Conservation (phyloP, 2,329 filamentous ascomycete species). For the Hyphodiscus sp. region DNA sequence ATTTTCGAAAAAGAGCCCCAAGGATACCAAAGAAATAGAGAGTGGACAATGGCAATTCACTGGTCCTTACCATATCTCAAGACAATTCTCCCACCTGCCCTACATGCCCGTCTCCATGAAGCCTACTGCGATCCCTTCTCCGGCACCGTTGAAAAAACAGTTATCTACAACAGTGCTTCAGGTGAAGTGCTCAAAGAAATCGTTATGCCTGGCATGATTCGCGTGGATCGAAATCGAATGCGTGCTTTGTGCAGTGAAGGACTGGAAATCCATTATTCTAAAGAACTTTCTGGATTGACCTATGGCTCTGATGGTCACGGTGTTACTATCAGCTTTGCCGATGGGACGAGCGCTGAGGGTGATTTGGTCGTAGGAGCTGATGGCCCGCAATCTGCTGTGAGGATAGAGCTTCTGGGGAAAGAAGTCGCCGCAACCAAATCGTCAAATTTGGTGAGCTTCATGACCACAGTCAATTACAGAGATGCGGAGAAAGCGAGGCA, state of each 20-base stretch:
- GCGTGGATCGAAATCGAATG: neutral
- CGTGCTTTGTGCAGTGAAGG: neutral
- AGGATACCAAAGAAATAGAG: neutral
- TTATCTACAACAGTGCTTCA: neutral
- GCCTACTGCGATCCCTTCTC: neutral
- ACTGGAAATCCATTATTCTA: neutral
- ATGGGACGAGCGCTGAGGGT: slow-evolving; percentile 24
- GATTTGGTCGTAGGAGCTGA: slow-evolving; percentile 29
- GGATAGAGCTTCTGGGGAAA: slow-evolving; percentile 1
- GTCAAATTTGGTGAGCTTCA: neutral
- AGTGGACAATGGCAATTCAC: neutral
- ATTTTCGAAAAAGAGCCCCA: neutral
- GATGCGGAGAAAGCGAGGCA: neutral
- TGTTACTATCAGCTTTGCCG: slow-evolving; percentile 19
- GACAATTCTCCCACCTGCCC: neutral
- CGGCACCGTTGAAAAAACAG: too few relatives aligned
- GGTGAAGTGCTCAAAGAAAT: neutral
- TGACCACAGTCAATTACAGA: neutral
- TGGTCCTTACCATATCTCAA: neutral
- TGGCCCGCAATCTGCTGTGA: slow-evolving; percentile 27
- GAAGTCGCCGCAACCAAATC: neutral
- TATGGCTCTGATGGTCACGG: neutral
- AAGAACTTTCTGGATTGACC: neutral
- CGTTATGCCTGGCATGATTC: neutral
- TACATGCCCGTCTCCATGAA: neutral